Percentiles rank a stretch among this genome's conserved stretches.
phyloP scores from a whole-genome alignment of 768 basidiomycete genomes.

The Polyporus arcularius region DNA sequence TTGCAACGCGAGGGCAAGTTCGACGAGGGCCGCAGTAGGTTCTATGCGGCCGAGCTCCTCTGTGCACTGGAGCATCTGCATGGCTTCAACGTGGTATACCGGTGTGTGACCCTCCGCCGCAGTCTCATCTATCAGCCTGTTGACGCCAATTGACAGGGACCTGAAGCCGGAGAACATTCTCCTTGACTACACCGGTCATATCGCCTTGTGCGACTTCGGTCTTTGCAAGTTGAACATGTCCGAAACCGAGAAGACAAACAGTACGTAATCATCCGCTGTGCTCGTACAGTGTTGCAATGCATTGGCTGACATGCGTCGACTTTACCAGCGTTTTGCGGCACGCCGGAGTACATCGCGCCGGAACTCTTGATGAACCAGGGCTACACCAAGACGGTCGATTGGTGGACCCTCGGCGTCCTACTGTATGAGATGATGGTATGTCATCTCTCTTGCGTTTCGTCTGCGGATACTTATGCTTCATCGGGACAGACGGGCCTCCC shows the following conservation, averaged over 20 bases:
- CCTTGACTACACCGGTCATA: conserved; percentile 96
- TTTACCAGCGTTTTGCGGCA: conserved; percentile 87
- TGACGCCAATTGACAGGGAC: conserved; percentile 52
- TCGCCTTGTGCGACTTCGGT: conserved; percentile 98
- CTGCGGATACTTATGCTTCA: not conserved
- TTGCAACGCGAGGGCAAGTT: conserved; percentile 96
- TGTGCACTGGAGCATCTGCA: conserved; percentile 96
- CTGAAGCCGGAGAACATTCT: conserved; percentile 98
- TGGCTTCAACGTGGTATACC: conserved; percentile 97
- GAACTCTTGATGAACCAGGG: conserved; percentile 96
- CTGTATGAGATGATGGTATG: conserved; percentile 95
- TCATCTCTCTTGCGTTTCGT: not conserved
- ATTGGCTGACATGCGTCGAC: conserved; percentile 14
- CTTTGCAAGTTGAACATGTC: conserved; percentile 97
- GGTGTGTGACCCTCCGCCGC: conserved; percentile 46
- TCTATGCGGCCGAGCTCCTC: conserved; percentile 97
- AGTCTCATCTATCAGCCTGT: not conserved
- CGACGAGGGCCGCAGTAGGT: conserved; percentile 89
- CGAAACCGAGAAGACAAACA: conserved; percentile 96
- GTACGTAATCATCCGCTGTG: conserved; percentile 42
- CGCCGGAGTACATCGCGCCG: conserved; percentile 97
- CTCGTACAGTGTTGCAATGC: not conserved
- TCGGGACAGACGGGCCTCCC: conserved; percentile 82
- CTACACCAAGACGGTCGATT: conserved; percentile 98
- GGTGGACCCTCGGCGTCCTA: conserved; percentile 98